Percentiles rank a stretch among this genome's conserved stretches.
These are phyloP conservation scores for Avena eriantha DNA, from an alignment of 176 grass and related monocot species.

Conservation along the genomic window DNA sequence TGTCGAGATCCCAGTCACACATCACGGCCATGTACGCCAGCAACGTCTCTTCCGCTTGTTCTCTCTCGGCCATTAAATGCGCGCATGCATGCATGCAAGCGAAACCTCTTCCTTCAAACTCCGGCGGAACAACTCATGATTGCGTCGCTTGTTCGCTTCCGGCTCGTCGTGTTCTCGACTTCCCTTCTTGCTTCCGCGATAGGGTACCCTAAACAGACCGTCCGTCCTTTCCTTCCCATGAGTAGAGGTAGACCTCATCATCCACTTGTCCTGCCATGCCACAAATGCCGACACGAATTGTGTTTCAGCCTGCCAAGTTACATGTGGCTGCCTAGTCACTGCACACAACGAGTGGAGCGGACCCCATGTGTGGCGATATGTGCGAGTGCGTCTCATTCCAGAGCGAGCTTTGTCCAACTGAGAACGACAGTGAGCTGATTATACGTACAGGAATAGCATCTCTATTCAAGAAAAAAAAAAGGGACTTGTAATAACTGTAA, in stretches of 20 bases:
- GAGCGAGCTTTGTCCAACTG: too few relatives aligned
- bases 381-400: neutral
- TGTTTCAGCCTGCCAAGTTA: neutral
- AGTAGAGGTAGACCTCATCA: neutral
- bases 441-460: neutral
- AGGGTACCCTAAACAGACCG: constrained; percentile 3
- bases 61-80: constrained; percentile 25
- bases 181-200: constrained; percentile 25
- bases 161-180: too few relatives aligned
- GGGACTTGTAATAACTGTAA: neutral
- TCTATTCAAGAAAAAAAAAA: neutral
- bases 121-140: neutral
- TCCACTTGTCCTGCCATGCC: neutral
- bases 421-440: too few relatives aligned
- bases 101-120: constrained; percentile 17
- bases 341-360: neutral
- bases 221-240: neutral
- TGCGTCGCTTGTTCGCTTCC: too few relatives aligned
- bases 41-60: constrained; percentile 3
- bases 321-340: neutral
- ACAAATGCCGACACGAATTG: neutral
- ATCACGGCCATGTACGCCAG: constrained; percentile 30
- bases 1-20: constrained; percentile 51
- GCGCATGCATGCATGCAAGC: neutral
- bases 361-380: neutral